Conservation (phyloP, 179 eudicot species). For the Beta lomatogona region DNA sequence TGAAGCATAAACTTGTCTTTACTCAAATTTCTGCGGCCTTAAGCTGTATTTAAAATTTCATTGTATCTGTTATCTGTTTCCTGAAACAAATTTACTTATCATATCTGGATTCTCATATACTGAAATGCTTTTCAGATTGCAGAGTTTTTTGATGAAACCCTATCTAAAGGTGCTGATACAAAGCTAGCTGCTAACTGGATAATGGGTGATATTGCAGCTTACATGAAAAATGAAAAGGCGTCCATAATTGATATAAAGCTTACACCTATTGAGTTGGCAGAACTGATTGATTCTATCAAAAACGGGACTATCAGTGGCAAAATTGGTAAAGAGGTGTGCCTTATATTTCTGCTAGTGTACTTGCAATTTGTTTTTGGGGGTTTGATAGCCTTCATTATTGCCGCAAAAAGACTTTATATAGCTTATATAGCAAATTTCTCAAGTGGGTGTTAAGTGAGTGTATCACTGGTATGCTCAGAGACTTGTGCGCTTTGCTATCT, state of each 20-base stretch:
- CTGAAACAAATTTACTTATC: neutral
- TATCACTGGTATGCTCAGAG: neutral
- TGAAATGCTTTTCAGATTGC: slow-evolving; percentile 63
- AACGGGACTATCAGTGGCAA: slow-evolving; percentile 89
- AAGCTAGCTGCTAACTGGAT: slow-evolving; percentile 97
- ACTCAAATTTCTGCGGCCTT: neutral
- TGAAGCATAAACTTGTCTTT: neutral
- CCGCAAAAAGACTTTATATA: neutral
- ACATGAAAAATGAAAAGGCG: slow-evolving; percentile 78
- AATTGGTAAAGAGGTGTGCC: slow-evolving; percentile 88
- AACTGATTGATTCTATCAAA: slow-evolving; percentile 76
- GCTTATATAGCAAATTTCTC: neutral
- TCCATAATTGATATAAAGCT: slow-evolving; percentile 74
- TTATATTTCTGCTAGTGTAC: neutral
- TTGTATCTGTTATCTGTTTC: neutral
- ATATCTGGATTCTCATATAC: neutral
- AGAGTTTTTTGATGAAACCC: slow-evolving; percentile 79
- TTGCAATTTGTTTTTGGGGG: neutral
- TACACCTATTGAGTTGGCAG: slow-evolving; percentile 76
- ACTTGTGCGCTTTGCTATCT: neutral
- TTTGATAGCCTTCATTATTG: neutral
- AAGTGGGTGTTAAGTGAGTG: neutral
- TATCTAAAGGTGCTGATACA: slow-evolving; percentile 70
- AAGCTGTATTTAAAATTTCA: neutral
- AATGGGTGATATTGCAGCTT: slow-evolving; percentile 95